Percentiles rank a stretch among this genome's conserved stretches.
These are phyloP conservation scores for Odontarrhena argentea DNA, from an alignment of 345 rosid species.

Conservation along the genomic window DNA sequence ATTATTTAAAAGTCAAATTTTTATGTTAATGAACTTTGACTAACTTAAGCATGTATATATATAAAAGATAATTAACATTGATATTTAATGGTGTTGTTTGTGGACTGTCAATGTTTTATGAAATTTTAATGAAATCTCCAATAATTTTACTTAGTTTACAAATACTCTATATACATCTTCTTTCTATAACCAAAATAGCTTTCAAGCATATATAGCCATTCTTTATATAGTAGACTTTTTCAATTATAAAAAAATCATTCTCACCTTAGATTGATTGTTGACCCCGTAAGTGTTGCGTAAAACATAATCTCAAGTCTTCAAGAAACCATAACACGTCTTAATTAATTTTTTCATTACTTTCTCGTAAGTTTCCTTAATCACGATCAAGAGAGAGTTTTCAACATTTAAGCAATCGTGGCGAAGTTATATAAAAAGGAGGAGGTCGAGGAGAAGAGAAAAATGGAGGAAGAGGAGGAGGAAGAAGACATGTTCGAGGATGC, in stretches of 20 bases:
- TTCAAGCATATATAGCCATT: conserved; percentile 23
- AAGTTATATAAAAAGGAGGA: conserved; percentile 38
- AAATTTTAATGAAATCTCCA: too few species aligned
- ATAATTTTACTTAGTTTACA: not conserved
- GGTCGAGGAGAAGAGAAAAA: conserved; percentile 21
- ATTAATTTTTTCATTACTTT: not conserved
- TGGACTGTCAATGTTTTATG: too few species aligned
- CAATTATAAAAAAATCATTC: conserved; percentile 7
- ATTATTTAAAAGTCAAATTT: too few species aligned
- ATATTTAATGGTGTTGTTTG: too few species aligned
- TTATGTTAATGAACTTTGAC: too few species aligned
- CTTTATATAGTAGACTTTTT: conserved; percentile 26
- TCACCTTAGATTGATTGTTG: conserved; percentile 27
- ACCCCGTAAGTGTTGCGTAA: conserved; percentile 24
- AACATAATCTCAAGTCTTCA: conserved; percentile 23
- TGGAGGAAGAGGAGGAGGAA: conserved; percentile 35
- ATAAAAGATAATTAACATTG: too few species aligned
- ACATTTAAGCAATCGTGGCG: conserved; percentile 39
- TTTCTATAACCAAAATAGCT: conserved; percentile 14
- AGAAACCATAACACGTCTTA: conserved; percentile 24
- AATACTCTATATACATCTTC: not conserved
- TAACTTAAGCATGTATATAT: too few species aligned
- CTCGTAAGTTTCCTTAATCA: conserved; percentile 26
- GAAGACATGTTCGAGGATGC: conserved; percentile 39
- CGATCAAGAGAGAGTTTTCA: conserved; percentile 16